Conservation (phyloP, 2,329 filamentous ascomycete genomes). For the Neonectria faginata region DNA sequence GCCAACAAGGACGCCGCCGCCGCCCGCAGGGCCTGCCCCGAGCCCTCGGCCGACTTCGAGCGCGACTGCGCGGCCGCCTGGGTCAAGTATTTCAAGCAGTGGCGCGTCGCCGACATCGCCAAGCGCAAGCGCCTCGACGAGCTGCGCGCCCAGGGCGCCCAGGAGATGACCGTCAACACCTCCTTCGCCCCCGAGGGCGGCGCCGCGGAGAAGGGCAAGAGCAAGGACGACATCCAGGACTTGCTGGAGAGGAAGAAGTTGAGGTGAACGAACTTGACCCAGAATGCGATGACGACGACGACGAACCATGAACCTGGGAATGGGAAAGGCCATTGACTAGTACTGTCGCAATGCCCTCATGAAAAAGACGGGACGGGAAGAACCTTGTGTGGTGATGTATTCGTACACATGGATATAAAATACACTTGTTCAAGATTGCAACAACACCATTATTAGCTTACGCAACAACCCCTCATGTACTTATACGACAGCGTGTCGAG, state of each 20-base stretch:
- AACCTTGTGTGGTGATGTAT: too few species aligned
- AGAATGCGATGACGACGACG: background rate
- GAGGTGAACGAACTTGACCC: conserved; percentile 27
- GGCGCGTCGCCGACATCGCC: conserved; percentile 90
- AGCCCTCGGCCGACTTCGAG: conserved; percentile 73
- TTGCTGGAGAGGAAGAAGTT: conserved; percentile 53
- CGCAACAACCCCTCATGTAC: conserved; percentile 19
- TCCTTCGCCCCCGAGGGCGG: conserved; percentile 53
- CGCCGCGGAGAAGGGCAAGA: conserved; percentile 46
- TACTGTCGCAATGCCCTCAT: background rate
- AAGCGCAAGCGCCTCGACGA: conserved; percentile 82
- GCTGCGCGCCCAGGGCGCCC: conserved; percentile 79
- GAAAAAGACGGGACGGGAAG: background rate
- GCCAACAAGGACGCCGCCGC: conserved; percentile 58
- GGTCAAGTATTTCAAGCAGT: conserved; percentile 99
- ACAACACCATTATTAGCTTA: conserved; percentile 20
- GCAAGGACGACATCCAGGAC: conserved; percentile 54
- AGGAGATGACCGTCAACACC: conserved; percentile 63
- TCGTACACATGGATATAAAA: too few species aligned
- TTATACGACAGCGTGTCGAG: conserved; percentile 12
- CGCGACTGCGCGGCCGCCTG: conserved; percentile 88
- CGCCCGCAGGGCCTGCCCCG: conserved; percentile 54
- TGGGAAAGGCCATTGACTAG: background rate
- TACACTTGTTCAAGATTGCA: too few species aligned
- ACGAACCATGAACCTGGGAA: background rate